Conservation (phyloP, 495 filamentous ascomycete genomes). For the Jackrogersella minutella region DNA sequence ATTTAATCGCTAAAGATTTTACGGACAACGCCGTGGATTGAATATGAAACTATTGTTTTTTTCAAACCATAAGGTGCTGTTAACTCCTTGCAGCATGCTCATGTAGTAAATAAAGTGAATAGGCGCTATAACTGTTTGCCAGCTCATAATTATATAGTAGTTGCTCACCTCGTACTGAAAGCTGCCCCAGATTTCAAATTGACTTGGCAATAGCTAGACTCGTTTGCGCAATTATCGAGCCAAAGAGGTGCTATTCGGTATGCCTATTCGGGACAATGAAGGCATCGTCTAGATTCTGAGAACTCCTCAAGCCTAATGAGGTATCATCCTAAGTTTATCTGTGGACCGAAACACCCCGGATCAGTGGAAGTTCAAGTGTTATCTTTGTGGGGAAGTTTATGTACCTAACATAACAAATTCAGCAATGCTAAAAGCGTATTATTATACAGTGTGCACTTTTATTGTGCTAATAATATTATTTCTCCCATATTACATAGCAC, state of each 20-base stretch:
- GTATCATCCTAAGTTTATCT: constrained; percentile 30
- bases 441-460: constrained; percentile 19
- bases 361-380: constrained; percentile 37
- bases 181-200: constrained; percentile 29
- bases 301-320: constrained; percentile 23
- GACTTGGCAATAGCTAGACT: constrained; percentile 28
- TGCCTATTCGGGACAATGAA: constrained; percentile 34
- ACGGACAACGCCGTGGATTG: constrained; percentile 7
- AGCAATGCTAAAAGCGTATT: background rate
- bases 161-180: background rate
- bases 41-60: background rate
- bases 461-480: background rate
- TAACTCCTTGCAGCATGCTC: constrained; percentile 5
- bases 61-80: background rate
- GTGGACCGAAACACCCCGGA: constrained; percentile 38
- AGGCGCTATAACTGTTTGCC: constrained; percentile 18
- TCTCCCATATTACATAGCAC: constrained; percentile 5
- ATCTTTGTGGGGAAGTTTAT: constrained; percentile 39
- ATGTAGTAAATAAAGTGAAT: background rate
- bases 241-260: constrained; percentile 38
- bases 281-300: constrained; percentile 9
- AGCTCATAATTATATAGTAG: background rate
- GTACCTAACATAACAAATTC: constrained; percentile 2
- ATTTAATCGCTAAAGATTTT: constrained; percentile 16
- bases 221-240: constrained; percentile 34